Evolutionary conservation across 1,284 basidiomycete species (phyloP).

Genomic region (Pascua guehoae): DNA sequence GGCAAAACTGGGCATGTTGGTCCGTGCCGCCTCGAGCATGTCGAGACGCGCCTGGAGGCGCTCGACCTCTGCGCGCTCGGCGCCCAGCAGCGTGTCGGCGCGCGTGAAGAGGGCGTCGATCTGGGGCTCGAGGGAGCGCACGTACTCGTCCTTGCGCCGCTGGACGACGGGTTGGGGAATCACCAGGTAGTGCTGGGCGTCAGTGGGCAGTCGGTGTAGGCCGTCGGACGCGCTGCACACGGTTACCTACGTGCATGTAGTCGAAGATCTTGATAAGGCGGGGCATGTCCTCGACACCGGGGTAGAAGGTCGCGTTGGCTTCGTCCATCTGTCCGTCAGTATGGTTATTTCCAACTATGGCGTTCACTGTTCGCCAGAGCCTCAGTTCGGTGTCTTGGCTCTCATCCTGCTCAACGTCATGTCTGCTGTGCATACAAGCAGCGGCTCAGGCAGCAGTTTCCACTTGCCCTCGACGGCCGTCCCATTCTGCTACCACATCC

Average conservation of each 20-base stretch:
- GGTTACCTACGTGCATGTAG: slow-evolving; percentile 39
- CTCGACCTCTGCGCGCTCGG: slow-evolving; percentile 22
- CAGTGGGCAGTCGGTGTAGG: no score
- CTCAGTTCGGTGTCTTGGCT: no score
- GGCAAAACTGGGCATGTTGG: not conserved
- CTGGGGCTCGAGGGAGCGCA: slow-evolving; percentile 40
- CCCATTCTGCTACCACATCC: no score
- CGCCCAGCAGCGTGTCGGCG: slow-evolving; percentile 29
- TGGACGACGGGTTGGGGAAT: slow-evolving; percentile 39
- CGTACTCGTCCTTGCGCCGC: slow-evolving; percentile 36
- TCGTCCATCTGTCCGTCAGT: not conserved
- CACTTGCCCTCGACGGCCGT: no score
- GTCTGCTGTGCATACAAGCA: no score
- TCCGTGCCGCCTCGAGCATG: not conserved
- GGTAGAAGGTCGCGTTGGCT: slow-evolving; percentile 7
- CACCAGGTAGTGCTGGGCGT: slow-evolving; percentile 41
- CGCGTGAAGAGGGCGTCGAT: slow-evolving; percentile 41
- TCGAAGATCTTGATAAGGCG: slow-evolving; percentile 38
- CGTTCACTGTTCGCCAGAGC: no score
- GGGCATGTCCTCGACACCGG: slow-evolving; percentile 41
- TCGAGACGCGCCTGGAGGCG: slow-evolving; percentile 33
- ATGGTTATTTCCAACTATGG: no score
- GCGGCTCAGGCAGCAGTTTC: no score
- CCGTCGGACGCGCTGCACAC: no score
- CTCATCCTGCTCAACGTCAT: no score